Base-by-base conservation (phyloP, 2,329 filamentous ascomycete species). In the Diaporthe longicolla region DNA sequence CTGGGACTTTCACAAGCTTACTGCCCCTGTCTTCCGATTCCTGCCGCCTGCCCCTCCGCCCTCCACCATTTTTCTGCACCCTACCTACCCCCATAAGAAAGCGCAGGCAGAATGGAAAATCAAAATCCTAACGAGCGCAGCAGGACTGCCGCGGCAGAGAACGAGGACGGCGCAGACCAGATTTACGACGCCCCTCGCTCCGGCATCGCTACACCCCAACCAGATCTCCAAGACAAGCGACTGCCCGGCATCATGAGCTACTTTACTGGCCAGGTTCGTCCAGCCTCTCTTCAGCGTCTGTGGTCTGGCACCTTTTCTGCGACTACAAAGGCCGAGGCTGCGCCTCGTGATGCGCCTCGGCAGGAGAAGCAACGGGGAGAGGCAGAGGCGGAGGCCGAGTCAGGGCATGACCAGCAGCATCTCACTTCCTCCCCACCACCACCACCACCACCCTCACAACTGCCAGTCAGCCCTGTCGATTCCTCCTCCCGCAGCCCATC, bases 241-340 rank as follows among this genome's bases (percentile, higher is more conserved):
- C 89, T 97, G 82, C 97, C 97, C 79, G 94, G 95, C 83, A 97
- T 98, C 87, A 93, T 97, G 90, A 97, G 93, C 89, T 98, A 97
- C 89, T 98, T 98, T 90, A 71, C 70, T 71, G 93, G 93, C 88
- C 97, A 99, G 96, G 97, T 99, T 97, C 93, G 97, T 98, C 90
- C 90, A 89, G 91, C 90, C 88, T 91, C 92, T 92, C 89, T 90
- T 89, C 85, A 87, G 78, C 82, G 83, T 82, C 84, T 83, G 79
- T 82, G 82, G 78, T 83, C 81, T 79, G 79, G 82, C 78, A 80
- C 80, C 74, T 83, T 82, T 79, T 80, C 81, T 80, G 82, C 79
- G 77, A 79, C 82, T 82, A 80, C 83, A 83, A 79, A 83, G 81
- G 80, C 81, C 80, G 70, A 71, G 70, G 81, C 82, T 78, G 79